A percentile compares a stretch with the other conserved stretches of the same genome.
phyloP scores from a whole-genome alignment of 73 alveolate species.

The Loxodes magnus region DNA sequence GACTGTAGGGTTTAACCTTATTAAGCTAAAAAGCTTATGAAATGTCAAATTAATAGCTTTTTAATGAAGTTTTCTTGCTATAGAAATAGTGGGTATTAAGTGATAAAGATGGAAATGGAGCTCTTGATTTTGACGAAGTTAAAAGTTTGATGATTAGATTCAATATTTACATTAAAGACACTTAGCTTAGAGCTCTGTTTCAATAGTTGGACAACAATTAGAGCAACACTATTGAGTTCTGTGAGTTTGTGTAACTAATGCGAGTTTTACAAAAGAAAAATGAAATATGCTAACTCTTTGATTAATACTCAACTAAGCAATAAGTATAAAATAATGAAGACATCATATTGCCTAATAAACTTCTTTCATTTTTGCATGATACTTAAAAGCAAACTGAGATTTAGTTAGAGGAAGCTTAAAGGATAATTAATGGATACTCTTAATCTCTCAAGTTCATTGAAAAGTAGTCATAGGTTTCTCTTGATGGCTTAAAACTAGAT shows the following conservation, averaged over 20 bases:
- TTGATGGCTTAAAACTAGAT: conserved; percentile 35
- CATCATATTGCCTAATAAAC: conserved; percentile 48
- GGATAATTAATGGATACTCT: background rate
- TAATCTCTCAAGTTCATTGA: conserved; percentile 12
- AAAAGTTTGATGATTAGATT: conserved; percentile 54
- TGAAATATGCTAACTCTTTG: conserved; percentile 50
- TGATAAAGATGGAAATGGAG: conserved; percentile 54
- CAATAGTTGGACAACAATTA: conserved; percentile 42
- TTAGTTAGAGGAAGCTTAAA: conserved; percentile 7
- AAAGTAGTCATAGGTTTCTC: conserved; percentile 23
- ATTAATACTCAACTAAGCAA: conserved; percentile 36
- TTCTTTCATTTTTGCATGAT: conserved; percentile 26
- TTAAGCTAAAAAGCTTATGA: conserved; percentile 6
- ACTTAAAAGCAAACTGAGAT: conserved; percentile 8
- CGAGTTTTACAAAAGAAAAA: conserved; percentile 50
- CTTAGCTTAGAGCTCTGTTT: conserved; percentile 44
- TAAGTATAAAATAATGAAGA: conserved; percentile 34
- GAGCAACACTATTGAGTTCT: conserved; percentile 37
- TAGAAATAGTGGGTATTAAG: conserved; percentile 61
- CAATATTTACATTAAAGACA: conserved; percentile 48
- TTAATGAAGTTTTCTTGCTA: conserved; percentile 31
- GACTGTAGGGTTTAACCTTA: conserved; percentile 20
- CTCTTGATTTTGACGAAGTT: conserved; percentile 58
- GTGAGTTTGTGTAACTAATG: conserved; percentile 56
- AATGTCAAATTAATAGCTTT: background rate